Evolutionary conservation across 345 rosid species (phyloP).

Genomic region (Gossypium longicalyx): DNA sequence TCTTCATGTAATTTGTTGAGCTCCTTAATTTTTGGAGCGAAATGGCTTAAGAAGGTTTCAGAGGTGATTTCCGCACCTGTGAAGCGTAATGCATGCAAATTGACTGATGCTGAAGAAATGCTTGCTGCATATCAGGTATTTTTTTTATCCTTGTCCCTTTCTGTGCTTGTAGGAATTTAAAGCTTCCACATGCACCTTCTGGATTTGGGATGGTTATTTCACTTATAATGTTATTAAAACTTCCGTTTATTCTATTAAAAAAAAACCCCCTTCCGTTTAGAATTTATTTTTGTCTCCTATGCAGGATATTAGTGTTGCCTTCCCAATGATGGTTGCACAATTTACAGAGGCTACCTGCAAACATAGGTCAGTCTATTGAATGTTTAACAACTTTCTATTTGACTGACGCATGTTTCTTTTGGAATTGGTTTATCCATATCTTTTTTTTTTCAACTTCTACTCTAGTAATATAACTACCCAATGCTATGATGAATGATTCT

Average conservation of each 20-base stretch:
- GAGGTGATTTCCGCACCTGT: slow-evolving; percentile 30
- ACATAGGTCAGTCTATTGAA: slow-evolving; percentile 45
- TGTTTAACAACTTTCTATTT: not conserved
- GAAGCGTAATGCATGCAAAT: slow-evolving; percentile 34
- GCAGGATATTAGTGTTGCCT: slow-evolving; percentile 40
- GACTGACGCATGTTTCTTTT: not conserved
- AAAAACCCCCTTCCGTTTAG: not conserved
- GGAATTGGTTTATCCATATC: not conserved
- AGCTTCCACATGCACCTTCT: not conserved
- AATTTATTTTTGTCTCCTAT: slow-evolving; percentile 14
- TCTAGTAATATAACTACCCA: not conserved
- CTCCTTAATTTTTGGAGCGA: slow-evolving; percentile 36
- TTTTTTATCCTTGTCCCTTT: not conserved
- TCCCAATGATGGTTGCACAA: slow-evolving; percentile 37
- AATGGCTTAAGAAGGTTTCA: slow-evolving; percentile 55
- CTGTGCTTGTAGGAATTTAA: not conserved
- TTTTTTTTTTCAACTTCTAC: not conserved
- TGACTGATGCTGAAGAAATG: slow-evolving; percentile 52
- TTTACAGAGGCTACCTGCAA: slow-evolving; percentile 36
- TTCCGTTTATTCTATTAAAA: not conserved
- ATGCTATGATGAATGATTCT: not conserved
- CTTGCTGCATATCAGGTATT: slow-evolving; percentile 49
- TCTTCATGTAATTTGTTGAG: slow-evolving; percentile 29
- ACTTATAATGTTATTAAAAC: slow-evolving; percentile 4
- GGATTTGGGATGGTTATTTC: slow-evolving; percentile 1